Percentiles rank a stretch among this genome's conserved stretches.
These are phyloP conservation scores for Nothophytophthora sp. DNA, from an alignment of 352 stramenopile species.

Conservation along the genomic window DNA sequence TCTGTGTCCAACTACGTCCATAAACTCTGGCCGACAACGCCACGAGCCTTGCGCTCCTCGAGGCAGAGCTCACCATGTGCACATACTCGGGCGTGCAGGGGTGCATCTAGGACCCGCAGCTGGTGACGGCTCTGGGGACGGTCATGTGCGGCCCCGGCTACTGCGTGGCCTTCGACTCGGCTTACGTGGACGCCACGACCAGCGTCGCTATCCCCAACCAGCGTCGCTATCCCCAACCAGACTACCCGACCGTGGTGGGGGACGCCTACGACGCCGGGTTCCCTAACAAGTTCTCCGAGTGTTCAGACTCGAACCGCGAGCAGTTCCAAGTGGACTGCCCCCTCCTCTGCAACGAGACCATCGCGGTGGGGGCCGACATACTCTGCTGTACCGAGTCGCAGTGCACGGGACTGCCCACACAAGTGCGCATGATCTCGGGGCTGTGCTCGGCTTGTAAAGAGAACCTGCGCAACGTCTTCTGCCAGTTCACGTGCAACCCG, in stretches of 20 bases:
- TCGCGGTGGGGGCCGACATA: slow-evolving; percentile 42
- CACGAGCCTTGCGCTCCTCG: slow-evolving; percentile 26
- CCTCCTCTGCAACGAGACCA: slow-evolving; percentile 59
- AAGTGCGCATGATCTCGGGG: slow-evolving; percentile 61
- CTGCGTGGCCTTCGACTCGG: slow-evolving; percentile 52
- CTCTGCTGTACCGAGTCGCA: slow-evolving; percentile 65
- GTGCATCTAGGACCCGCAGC: slow-evolving; percentile 46
- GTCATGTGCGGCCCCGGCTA: slow-evolving; percentile 42
- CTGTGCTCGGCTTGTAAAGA: slow-evolving; percentile 61
- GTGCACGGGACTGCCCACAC: slow-evolving; percentile 52
- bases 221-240: slow-evolving; percentile 43
- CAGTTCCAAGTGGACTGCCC: slow-evolving; percentile 67
- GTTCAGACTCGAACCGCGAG: slow-evolving; percentile 47
- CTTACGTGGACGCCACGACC: slow-evolving; percentile 42
- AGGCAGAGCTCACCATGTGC: slow-evolving; percentile 47
- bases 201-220: no score
- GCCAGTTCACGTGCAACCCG: slow-evolving; percentile 63
- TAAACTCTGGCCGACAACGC: slow-evolving; percentile 44
- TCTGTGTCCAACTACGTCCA: slow-evolving; percentile 28
- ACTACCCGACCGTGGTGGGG: slow-evolving; percentile 49
- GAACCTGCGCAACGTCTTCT: slow-evolving; percentile 70
- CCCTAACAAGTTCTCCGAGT: slow-evolving; percentile 67
- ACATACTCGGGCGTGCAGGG: slow-evolving; percentile 61
- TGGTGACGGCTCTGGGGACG: slow-evolving; percentile 33
- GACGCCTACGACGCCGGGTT: slow-evolving; percentile 47